Conservation (phyloP, 2,329 filamentous ascomycete genomes). For the Fusarium graminum region DNA sequence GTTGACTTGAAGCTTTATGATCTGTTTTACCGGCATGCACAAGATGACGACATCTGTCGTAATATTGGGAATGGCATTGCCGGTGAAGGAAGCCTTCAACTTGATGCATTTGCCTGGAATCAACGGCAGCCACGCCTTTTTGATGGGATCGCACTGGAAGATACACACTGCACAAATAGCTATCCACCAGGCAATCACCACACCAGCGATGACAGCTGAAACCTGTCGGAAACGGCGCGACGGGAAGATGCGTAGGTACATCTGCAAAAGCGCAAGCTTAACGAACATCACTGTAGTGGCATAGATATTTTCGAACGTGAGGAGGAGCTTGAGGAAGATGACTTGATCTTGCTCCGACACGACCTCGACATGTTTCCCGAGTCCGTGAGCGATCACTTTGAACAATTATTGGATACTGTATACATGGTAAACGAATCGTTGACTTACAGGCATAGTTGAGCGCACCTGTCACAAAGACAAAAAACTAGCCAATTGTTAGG, state of each 20-base stretch:
- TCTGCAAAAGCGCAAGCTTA: slow-evolving; percentile 27
- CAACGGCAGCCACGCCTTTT: slow-evolving; percentile 31
- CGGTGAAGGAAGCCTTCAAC: slow-evolving; percentile 35
- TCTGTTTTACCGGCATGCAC: slow-evolving; percentile 19
- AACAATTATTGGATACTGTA: neutral
- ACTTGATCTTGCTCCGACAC: slow-evolving; percentile 9
- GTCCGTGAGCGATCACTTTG: slow-evolving; percentile 33
- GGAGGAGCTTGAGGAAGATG: slow-evolving; percentile 30
- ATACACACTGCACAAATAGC: slow-evolving; percentile 34
- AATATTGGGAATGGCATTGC: slow-evolving; percentile 38
- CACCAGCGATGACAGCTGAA: slow-evolving; percentile 13
- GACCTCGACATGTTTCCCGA: slow-evolving; percentile 12
- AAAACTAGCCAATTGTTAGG: slow-evolving; percentile 18
- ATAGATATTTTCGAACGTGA: slow-evolving; percentile 36
- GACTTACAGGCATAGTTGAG: slow-evolving; percentile 37
- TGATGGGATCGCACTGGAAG: slow-evolving; percentile 30
- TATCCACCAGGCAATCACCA: slow-evolving; percentile 34
- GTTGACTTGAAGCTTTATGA: slow-evolving; percentile 35
- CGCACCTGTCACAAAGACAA: slow-evolving; percentile 24
- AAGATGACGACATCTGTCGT: slow-evolving; percentile 27
- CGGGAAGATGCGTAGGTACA: slow-evolving; percentile 37
- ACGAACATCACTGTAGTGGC: slow-evolving; percentile 33
- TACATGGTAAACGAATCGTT: accelerated
- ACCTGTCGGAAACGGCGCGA: slow-evolving; percentile 22
- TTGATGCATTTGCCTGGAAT: slow-evolving; percentile 26